Evolutionary conservation across 257 asterid genomes (phyloP), one percentile per base, ranked within the genome.

Genomic region (Plectranthus barbatus): DNA sequence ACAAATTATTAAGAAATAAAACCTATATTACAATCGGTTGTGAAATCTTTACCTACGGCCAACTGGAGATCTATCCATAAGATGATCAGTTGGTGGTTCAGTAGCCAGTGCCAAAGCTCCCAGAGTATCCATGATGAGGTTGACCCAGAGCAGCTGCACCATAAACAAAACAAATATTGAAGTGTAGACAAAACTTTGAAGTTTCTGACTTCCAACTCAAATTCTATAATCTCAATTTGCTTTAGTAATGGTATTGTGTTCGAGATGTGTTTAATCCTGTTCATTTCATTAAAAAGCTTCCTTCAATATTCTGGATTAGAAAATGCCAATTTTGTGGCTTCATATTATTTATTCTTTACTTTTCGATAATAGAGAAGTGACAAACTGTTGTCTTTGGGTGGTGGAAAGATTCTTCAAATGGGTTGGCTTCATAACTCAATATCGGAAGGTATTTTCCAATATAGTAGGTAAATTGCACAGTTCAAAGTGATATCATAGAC

Each of bases 71-170:
- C 97, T 77, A 53, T 73, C 83, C 97, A 93, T 93, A 44, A 89
- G 94, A 65, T 81, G 86, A 69, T 87, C 94, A 5, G 99, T 93
- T 75, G 99, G 99, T 46, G 97, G 97, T 71, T 93, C 99, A 11
- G 99, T 93, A 60, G 99, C 99, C 85, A 93, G 70, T 46, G 99
- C 99, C 76, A 93, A 66, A 66, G 99, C 97, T 72, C 99, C 99
- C 57, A 93, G 77, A 72, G 97, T 93, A 77, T 93, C 99, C 99
- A 93, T 93, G 78, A 93, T 89, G 23, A 93, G 94, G 69, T 93
- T 93, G 67, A 93, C 92, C 99, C 99, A 93, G 7, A 93, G 86
- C 73, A 93, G 95, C 99, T 92, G 86, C 68, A 53, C 18, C 19
- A 46, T 24, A 54, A 50, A 58, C 58, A 13, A 29, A 26, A 13